Evolutionary conservation across 148 eudicot species (phyloP), one percentile per base, ranked within the genome.

Genomic region (Chenopodium album): DNA sequence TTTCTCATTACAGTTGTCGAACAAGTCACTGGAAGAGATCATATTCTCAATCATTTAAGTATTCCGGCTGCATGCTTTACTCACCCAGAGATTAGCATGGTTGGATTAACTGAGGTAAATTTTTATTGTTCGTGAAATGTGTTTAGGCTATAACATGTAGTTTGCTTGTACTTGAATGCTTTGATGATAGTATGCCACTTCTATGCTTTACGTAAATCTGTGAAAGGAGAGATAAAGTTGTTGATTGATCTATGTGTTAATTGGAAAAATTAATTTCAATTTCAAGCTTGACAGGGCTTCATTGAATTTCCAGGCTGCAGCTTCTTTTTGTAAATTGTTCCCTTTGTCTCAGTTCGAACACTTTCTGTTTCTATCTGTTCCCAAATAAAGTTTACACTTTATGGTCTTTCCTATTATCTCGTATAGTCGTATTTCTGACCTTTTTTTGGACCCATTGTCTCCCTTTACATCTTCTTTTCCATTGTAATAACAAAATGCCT

Each of bases 21-120:
- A 87, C 98, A 97, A 91, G 94, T 97, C 77, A 87, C 91, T 52
- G 99, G 99, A 78, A 91, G 80, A 48, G 96, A 97, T 88, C 95
- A 94, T 79, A 90, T 97, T 65, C 97, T 97, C 71, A 94, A 97
- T 86, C 99, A 94, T 88, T 77, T 89, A 71, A 94, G 97, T 85
- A 87, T 97, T 79, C 99, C 99, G 12, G 99, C 99, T 48, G 99
- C 99, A 74, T 97, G 99, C 84, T 97, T 97, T 84, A 97, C 99
- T 67, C 99, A 97, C 88, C 99, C 99, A 76, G 99, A 96, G 87
- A 97, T 97, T 86, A 97, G 99, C 85, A 91, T 97, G 95, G 99
- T 97, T 85, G 99, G 99, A 80, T 84, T 91, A 74, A 96, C 99
- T n/a, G 99, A 96, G 98, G 99, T 95, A 85, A 88, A 70, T 17